Conservation (phyloP, 1,284 basidiomycete genomes). For the Rhizoctonia solani region DNA sequence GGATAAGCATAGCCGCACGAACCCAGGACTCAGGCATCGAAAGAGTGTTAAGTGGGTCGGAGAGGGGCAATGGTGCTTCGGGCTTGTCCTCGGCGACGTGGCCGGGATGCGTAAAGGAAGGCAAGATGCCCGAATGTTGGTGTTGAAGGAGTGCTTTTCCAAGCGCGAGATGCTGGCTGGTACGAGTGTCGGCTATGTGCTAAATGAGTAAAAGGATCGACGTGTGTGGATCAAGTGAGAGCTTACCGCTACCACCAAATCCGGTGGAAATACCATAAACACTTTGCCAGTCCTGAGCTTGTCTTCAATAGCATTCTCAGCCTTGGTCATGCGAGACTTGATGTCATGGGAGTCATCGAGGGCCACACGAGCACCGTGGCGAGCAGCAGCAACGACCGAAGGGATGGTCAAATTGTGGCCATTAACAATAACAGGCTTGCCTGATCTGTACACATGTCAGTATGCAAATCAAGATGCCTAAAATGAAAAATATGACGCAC, state of each 20-base stretch:
- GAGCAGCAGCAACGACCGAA: constrained; percentile 71
- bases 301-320: constrained; percentile 62
- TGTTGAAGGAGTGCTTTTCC: constrained; percentile 80
- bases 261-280: constrained; percentile 61
- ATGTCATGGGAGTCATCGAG: constrained; percentile 57
- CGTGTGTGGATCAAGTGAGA: not conserved
- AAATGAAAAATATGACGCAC: constrained; percentile 7
- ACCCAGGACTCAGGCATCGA: constrained; percentile 90
- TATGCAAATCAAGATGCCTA: constrained; percentile 28
- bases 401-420: constrained; percentile 73
- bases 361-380: constrained; percentile 59
- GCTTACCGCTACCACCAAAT: constrained; percentile 35
- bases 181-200: constrained; percentile 73
- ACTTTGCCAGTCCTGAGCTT: constrained; percentile 71
- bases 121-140: constrained; percentile 72
- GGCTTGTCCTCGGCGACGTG: not conserved
- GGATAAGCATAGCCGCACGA: constrained; percentile 83
- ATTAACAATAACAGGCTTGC: constrained; percentile 58
- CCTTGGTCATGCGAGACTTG: constrained; percentile 58
- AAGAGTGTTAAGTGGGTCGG: constrained; percentile 66
- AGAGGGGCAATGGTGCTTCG: constrained; percentile 56
- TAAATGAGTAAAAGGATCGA: constrained; percentile 5
- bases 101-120: constrained; percentile 41
- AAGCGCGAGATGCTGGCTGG: constrained; percentile 66
- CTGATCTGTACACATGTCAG: constrained; percentile 27